A percentile compares a stretch with the other conserved stretches of the same genome.
Conservation (phyloP, 345 rosid genomes). For the Lepidium didymum region DNA sequence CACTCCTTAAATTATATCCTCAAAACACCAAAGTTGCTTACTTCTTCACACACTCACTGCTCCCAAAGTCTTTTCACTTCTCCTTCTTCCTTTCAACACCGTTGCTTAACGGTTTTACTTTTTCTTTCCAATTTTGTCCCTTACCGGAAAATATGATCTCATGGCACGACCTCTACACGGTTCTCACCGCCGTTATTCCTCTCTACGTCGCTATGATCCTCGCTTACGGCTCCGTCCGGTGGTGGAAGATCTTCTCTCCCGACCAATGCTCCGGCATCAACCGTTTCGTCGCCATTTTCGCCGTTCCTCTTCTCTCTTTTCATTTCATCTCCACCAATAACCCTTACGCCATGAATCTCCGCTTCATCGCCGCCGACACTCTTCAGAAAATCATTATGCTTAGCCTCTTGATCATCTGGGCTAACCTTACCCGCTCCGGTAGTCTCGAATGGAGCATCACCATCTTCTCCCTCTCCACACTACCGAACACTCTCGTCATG, state of each 20-base stretch:
- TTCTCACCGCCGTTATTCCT: conserved; percentile 83
- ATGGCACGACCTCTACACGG: conserved; percentile 75
- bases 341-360: conserved; percentile 80
- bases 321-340: conserved; percentile 89
- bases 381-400: conserved; percentile 79
- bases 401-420: conserved; percentile 51
- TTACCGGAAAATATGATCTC: conserved; percentile 48
- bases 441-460: conserved; percentile 95
- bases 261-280: conserved; percentile 99
- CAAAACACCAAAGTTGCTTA: conserved; percentile 19
- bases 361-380: conserved; percentile 90
- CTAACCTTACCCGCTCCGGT: conserved; percentile 53
- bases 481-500: conserved; percentile 94
- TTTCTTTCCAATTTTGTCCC: conserved; percentile 1
- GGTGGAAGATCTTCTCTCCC: conserved; percentile 96
- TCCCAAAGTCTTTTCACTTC: conserved; percentile 14
- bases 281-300: conserved; percentile 89
- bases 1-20: conserved; percentile 25
- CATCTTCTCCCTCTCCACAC: conserved; percentile 78
- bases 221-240: conserved; percentile 94
- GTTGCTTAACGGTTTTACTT: conserved; percentile 28
- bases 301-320: conserved; percentile 92
- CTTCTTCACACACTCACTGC: conserved; percentile 21
- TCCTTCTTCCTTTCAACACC: conserved; percentile 6
- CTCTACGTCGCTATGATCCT: conserved; percentile 94